Base-by-base conservation (phyloP, 2,329 filamentous ascomycete species). In the Calonectria naviculata region DNA sequence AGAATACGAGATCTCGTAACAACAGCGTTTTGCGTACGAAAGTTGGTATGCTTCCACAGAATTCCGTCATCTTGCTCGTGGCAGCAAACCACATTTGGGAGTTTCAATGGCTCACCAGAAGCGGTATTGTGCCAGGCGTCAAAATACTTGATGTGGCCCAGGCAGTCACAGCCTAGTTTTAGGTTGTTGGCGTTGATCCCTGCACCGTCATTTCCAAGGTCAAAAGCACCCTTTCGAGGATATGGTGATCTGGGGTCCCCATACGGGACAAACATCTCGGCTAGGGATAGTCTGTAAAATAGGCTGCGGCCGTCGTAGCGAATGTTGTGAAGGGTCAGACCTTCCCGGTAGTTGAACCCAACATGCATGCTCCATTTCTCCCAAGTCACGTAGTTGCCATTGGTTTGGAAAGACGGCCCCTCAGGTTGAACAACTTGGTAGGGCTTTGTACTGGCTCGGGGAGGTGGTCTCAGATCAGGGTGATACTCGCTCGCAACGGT, bases 261-360 rank as follows among this genome's bases (percentile, higher is more conserved):
- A 68, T 93, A 93, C 0, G 90, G 90, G 0, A 92, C 90, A 8
- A 88, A 87, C 92, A 94, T 93, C 78, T 94, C 92, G 56, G 87
- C 88, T 34, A 93, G 83, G 13, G 88, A 89, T 26, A 94, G 80
- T 0, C 92, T 87, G 79, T 93, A 91, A 78, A 93, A 88, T 17
- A 94, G 82, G 62, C 87, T 90, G 34, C 91, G 87, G 5, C 88
- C 89, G 73, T 92, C 91, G 73, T 92, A 94, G 71, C 87, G 86
- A 10, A 95, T 83, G 74, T 94, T 90, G 75, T 94, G 91, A 0
- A 95, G 86, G 1, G 91, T 91, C 3, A 90, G 87, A 17, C 93
- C 92, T 79, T 94, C 93, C 4, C 93, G 86, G 42, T 89, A 87
- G 83, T 93, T 94, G 84, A 93, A 94, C 6, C 89, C 88, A 5